These are phyloP conservation scores for Rhynchospora pubera DNA, from an alignment of 176 grass and related monocot genomes.

Conservation along the genomic window DNA sequence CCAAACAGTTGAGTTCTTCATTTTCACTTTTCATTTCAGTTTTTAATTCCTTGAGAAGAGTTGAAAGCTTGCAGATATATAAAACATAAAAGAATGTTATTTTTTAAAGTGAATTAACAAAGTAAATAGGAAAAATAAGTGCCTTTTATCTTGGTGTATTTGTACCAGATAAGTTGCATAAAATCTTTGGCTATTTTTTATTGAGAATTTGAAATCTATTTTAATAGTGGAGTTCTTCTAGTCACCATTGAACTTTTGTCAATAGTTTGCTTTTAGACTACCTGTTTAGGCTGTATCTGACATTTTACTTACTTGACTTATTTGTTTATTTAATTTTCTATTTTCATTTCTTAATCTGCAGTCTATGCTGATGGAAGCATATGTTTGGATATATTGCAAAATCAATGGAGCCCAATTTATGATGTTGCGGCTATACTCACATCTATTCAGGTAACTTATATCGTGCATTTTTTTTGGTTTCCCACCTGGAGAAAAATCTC, in stretches of 20 bases:
- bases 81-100: not conserved
- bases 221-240: not conserved
- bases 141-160: not conserved
- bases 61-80: not conserved
- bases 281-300: constrained; percentile 20
- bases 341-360: constrained; percentile 21
- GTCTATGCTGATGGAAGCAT: constrained; percentile 99
- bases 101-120: not conserved
- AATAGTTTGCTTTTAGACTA: constrained; percentile 22
- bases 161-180: not conserved
- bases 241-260: not conserved
- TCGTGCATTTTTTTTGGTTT: not conserved
- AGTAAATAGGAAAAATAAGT: not conserved
- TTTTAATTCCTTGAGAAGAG: not conserved
- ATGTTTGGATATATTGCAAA: constrained; percentile 98
- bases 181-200: not conserved
- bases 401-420: constrained; percentile 99
- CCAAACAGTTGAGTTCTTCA: constrained; percentile 65
- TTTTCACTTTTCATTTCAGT: not conserved
- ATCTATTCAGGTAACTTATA: constrained; percentile 75
- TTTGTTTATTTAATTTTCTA: not conserved
- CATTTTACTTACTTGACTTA: not conserved
- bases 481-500: not conserved
- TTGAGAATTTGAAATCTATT: not conserved
- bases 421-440: constrained; percentile 99